Conservation (phyloP, 2,329 filamentous ascomycete species). For the Cercospora berteroae region DNA sequence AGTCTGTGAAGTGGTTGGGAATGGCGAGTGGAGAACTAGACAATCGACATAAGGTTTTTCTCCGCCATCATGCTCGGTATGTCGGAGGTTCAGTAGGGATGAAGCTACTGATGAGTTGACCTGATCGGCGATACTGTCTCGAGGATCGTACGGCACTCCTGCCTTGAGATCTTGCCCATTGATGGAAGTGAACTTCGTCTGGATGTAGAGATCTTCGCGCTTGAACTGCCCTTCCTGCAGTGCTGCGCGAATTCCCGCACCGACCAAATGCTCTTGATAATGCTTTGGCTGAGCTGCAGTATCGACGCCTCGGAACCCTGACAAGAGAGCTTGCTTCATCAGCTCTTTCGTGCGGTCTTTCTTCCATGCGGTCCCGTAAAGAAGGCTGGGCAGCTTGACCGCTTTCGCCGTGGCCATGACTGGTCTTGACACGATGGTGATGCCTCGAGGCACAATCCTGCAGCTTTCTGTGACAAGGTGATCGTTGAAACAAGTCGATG, state of each 20-base stretch:
- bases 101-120: constrained; percentile 65
- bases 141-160: constrained; percentile 62
- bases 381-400: constrained; percentile 44
- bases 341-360: constrained; percentile 64
- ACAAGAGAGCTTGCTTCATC: constrained; percentile 65
- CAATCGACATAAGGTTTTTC: constrained; percentile 55
- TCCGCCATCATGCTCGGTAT: constrained; percentile 37
- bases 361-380: constrained; percentile 90
- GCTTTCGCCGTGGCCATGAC: constrained; percentile 19
- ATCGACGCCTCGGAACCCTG: constrained; percentile 72
- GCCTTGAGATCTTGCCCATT: constrained; percentile 58
- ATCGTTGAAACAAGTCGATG: constrained; percentile 16
- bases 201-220: constrained; percentile 66
- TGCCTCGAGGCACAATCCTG: constrained; percentile 4
- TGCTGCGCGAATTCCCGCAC: constrained; percentile 62
- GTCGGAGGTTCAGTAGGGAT: constrained; percentile 62
- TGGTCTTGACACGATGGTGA: constrained; percentile 1
- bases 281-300: constrained; percentile 73
- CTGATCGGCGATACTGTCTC: constrained; percentile 60
- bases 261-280: constrained; percentile 71
- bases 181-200: constrained; percentile 78
- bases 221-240: constrained; percentile 55
- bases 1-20: constrained; percentile 53
- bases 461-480: constrained; percentile 2
- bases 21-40: constrained; percentile 59